These are phyloP conservation scores for Salvia sclarea DNA, from an alignment of 305 asterid species.

Conservation along the genomic window DNA sequence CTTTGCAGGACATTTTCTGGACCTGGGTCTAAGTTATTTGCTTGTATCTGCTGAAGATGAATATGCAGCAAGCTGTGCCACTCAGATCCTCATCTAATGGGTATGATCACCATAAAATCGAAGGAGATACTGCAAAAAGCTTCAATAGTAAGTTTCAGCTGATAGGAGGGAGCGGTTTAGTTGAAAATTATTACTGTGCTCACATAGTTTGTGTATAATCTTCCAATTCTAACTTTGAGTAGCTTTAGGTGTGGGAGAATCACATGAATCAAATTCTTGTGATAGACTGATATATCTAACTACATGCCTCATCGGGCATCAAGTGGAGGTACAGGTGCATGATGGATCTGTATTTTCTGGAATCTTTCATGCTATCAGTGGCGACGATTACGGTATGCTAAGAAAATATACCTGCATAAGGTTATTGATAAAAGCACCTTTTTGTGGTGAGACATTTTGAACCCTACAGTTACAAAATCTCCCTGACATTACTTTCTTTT, in stretches of 20 bases:
- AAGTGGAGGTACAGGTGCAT: slow-evolving; percentile 83
- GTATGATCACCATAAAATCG: slow-evolving; percentile 61
- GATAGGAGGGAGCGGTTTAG: slow-evolving; percentile 48
- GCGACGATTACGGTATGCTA: slow-evolving; percentile 80
- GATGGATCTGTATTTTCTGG: slow-evolving; percentile 88
- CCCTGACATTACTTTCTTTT: slow-evolving; percentile 19
- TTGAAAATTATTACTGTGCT: slow-evolving; percentile 41
- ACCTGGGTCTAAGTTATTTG: slow-evolving; percentile 27
- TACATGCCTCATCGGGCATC: slow-evolving; percentile 85
- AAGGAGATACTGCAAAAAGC: slow-evolving; percentile 53
- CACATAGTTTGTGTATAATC: slow-evolving; percentile 25
- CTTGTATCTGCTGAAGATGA: slow-evolving; percentile 44
- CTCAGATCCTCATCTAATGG: slow-evolving; percentile 68
- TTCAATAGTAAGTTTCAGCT: slow-evolving; percentile 58
- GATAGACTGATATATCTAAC: slow-evolving; percentile 70
- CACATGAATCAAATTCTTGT: slow-evolving; percentile 51
- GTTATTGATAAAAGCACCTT: slow-evolving; percentile 15
- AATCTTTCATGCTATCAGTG: slow-evolving; percentile 75
- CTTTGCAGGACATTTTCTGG: slow-evolving; percentile 29
- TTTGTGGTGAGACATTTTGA: slow-evolving; percentile 7
- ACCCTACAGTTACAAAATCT: slow-evolving; percentile 11
- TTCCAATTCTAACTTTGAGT: slow-evolving; percentile 36
- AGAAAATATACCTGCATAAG: slow-evolving; percentile 14
- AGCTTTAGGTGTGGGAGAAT: slow-evolving; percentile 60
- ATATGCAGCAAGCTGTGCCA: slow-evolving; percentile 66